A percentile compares a stretch with the other conserved stretches of the same genome.
Evolutionary conservation across 352 stramenopile genomes (phyloP).

Genomic region (Phytophthora cactorum): DNA sequence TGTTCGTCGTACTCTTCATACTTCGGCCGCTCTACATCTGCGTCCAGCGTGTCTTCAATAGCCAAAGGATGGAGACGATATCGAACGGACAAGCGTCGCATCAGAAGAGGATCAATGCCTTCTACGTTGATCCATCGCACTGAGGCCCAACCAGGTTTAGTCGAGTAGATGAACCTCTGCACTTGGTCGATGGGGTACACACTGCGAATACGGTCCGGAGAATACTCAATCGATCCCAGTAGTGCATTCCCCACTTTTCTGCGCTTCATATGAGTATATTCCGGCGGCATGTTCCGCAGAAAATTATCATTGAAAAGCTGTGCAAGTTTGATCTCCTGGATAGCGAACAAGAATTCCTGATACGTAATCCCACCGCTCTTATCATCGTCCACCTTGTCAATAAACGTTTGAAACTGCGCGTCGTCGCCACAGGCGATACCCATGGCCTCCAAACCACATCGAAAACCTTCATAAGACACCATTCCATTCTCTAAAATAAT

Average conservation of each 20-base stretch:
- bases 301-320: conserved; percentile 82
- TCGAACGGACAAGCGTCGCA: conserved; percentile 82
- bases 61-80: conserved; percentile 87
- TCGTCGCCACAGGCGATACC: conserved; percentile 75
- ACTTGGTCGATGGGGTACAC: conserved; percentile 76
- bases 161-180: conserved; percentile 87
- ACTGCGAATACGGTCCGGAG: conserved; percentile 73
- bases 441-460: conserved; percentile 76
- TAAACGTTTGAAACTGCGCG: conserved; percentile 70
- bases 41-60: conserved; percentile 82
- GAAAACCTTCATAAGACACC: conserved; percentile 83
- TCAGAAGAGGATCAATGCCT: conserved; percentile 60
- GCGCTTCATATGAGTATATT: conserved; percentile 34
- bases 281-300: conserved; percentile 45
- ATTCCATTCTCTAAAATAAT: conserved; percentile 49
- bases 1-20: conserved; percentile 90
- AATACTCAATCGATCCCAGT: conserved; percentile 83
- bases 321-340: conserved; percentile 90
- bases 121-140: conserved; percentile 88
- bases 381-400: conserved; percentile 85
- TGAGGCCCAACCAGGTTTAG: conserved; percentile 70
- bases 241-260: conserved; percentile 17
- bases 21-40: conserved; percentile 81
- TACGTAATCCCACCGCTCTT: conserved; percentile 83
- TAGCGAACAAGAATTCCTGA: conserved; percentile 83